These are phyloP conservation scores for Ceratobasidium sp. DNA, from an alignment of 1,284 basidiomycete genomes.

Conservation along the genomic window DNA sequence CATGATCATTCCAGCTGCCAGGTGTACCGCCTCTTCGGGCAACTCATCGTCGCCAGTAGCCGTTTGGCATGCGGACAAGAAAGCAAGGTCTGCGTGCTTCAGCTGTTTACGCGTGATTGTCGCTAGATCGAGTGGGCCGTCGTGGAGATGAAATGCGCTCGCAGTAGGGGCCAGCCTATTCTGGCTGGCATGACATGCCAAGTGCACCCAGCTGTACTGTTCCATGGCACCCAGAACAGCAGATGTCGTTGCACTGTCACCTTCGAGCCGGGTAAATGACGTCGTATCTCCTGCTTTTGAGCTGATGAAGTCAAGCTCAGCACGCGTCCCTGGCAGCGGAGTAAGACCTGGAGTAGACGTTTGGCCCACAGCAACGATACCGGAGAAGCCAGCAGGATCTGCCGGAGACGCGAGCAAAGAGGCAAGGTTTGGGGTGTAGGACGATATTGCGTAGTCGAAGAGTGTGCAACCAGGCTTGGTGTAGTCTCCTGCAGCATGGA, in stretches of 20 bases:
- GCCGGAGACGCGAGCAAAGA: background rate
- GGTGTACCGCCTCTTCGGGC: slow-evolving; percentile 25
- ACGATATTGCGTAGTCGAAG: background rate
- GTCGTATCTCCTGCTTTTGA: background rate
- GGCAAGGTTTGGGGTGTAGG: background rate
- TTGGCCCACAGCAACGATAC: background rate
- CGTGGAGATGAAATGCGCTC: slow-evolving; percentile 8
- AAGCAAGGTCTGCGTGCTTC: slow-evolving; percentile 3
- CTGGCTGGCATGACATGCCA: slow-evolving; percentile 10
- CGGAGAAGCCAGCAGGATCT: too few relatives aligned
- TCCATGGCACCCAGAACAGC: background rate
- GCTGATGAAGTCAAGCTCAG: background rate
- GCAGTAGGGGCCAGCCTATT: background rate
- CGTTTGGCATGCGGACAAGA: slow-evolving; percentile 29
- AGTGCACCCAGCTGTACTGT: background rate
- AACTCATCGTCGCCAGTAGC: background rate
- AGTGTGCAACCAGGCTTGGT: background rate
- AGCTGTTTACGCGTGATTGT: background rate
- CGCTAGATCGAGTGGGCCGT: background rate
- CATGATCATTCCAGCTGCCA: slow-evolving; percentile 29
- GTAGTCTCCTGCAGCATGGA: slow-evolving; percentile 1
- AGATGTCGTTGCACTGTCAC: background rate
- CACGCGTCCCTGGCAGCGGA: background rate
- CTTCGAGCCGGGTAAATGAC: background rate
- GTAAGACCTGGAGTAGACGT: background rate